A percentile compares a stretch with the other conserved stretches of the same genome.
These are phyloP conservation scores for Aspergillus incahuasiensis DNA, from an alignment of 495 filamentous ascomycete species.

Conservation along the genomic window DNA sequence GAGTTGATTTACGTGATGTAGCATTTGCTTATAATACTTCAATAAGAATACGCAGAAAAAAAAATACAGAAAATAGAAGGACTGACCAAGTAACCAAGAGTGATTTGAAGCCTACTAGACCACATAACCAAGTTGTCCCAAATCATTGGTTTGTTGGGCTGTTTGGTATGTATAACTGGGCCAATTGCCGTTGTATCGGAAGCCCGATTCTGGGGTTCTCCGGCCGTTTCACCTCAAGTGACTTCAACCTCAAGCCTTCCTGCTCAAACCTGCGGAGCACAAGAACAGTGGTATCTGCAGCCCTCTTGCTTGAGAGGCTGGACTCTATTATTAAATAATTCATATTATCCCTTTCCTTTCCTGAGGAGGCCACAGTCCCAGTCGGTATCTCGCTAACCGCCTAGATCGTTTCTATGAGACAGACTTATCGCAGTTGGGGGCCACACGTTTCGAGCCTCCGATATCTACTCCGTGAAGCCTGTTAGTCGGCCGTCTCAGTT, in stretches of 20 bases:
- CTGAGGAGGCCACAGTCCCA: slow-evolving; percentile 16
- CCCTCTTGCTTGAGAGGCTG: not conserved
- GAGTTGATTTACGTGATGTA: not conserved
- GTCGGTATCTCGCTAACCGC: slow-evolving; percentile 21
- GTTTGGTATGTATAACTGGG: not conserved
- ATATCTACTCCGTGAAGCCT: slow-evolving; percentile 12
- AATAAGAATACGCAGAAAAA: not conserved
- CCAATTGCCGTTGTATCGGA: not conserved
- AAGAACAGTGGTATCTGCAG: not conserved
- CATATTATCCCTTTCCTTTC: not conserved
- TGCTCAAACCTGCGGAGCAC: not conserved
- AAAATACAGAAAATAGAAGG: not conserved
- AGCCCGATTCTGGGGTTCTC: not conserved
- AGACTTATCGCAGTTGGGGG: slow-evolving; percentile 6
- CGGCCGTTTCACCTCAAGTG: not conserved
- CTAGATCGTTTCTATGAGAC: slow-evolving; percentile 10
- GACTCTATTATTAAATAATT: not conserved
- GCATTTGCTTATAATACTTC: not conserved
- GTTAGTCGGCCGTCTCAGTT: slow-evolving; percentile 18
- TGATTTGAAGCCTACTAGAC: too few species aligned
- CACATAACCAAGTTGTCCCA: too few species aligned
- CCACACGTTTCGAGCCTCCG: slow-evolving; percentile 1
- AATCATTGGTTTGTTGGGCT: too few species aligned
- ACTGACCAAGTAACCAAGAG: not conserved
- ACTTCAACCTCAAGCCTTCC: not conserved